Base-by-base conservation (phyloP, 108 stramenopile species). In the Craspedostauros australis region DNA sequence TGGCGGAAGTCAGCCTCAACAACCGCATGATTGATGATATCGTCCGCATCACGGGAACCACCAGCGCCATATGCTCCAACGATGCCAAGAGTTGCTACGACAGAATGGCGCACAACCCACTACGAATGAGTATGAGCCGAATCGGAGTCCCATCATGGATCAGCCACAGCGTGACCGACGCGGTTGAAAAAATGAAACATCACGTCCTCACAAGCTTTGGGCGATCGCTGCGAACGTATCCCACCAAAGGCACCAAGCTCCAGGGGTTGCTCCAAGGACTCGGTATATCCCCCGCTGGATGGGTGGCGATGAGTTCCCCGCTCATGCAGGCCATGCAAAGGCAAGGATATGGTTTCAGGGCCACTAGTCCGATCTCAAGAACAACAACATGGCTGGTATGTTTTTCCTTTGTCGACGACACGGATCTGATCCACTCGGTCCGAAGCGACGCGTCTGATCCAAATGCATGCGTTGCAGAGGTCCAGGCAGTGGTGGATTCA, bases 261-360 rank as follows among this genome's bases (percentile, higher is more conserved):
- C 48, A 48, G 29, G 52, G 59, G 29, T 22, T 62, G 9, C 31
- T 29, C 7, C 74, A 76, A 46, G 74, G 74, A 9, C 70, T 66
- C 42, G 68, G 62, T 8, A 57, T 44, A 21, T 67, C 48, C 5
- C 73, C 73, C 12, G 60, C 54, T 11, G 46, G 43, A 16, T 75
- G 73, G 73, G 44, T 47, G 4, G 57, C 65, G 43, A 22, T 69
- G 2, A 57, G 58, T 28, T 46, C 55, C 1, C 29, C 56, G 1
- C 34, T 75, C 1, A 22, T 69, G 19, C 32, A 46, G 12, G 23
- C 42, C 8, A 51, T 68, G 18, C 37, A 49, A n/a, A 2, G 3
- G 1, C 12, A 47, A n/a, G 56, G 56, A 2, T 39, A 52, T 32
- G 57, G 66, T 5, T 22, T 33, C 12, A 5, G n/a, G 12, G 45